Evolutionary conservation across 1,284 basidiomycete genomes (phyloP).

Genomic region (Phenoliferia sp.): DNA sequence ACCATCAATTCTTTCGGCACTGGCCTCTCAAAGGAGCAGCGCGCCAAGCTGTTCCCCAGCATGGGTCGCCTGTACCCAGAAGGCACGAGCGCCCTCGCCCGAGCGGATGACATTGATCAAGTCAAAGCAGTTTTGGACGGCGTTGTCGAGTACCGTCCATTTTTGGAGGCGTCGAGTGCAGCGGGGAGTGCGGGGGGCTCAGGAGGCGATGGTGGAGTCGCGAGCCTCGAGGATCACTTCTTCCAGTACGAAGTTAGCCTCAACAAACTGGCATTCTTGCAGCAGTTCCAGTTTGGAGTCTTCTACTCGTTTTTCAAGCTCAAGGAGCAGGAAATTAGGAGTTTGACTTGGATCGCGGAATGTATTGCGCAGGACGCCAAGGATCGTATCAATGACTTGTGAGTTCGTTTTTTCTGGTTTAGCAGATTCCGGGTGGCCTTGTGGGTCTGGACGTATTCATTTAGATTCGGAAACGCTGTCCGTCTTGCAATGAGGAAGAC

Average conservation of each 20-base stretch:
- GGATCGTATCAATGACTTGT: constrained; percentile 62
- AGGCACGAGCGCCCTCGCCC: constrained; percentile 89
- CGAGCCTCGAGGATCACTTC: constrained; percentile 83
- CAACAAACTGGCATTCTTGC: constrained; percentile 89
- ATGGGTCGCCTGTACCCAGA: constrained; percentile 92
- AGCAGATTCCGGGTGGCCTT: no score
- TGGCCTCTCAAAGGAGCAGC: constrained; percentile 88
- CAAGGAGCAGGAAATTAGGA: constrained; percentile 99
- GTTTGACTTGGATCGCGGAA: constrained; percentile 57
- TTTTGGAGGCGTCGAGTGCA: constrained; percentile 56
- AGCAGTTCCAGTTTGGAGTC: constrained; percentile 64
- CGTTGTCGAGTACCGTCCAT: constrained; percentile 81
- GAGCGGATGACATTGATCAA: constrained; percentile 92
- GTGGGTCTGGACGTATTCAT: no score
- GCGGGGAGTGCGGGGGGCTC: constrained; percentile 34
- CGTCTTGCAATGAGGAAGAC: no score
- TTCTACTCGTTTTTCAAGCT: constrained; percentile 94
- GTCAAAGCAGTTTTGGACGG: constrained; percentile 83
- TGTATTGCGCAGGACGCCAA: constrained; percentile 92
- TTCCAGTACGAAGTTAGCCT: constrained; percentile 87
- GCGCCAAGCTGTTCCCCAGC: constrained; percentile 90
- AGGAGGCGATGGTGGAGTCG: constrained; percentile 40
- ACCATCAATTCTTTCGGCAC: constrained; percentile 99
- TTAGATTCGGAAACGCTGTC: no score
- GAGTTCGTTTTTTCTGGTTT: constrained; percentile 48